These are phyloP conservation scores for Neonectria sp. DNA, from an alignment of 2,329 filamentous ascomycete genomes.

Conservation along the genomic window DNA sequence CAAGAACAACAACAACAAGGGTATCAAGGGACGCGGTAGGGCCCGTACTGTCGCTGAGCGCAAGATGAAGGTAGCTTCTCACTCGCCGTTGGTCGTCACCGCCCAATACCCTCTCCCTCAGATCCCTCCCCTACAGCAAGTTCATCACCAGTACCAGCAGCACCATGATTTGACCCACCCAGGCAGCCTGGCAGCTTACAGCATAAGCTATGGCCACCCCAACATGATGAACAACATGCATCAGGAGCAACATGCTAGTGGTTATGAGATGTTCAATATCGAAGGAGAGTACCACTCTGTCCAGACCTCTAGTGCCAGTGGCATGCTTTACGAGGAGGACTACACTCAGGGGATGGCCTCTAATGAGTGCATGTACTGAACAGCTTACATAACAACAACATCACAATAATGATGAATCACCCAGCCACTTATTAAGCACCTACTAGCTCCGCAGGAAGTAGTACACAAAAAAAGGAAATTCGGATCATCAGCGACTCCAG, in stretches of 20 bases:
- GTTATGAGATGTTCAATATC: conserved; percentile 64
- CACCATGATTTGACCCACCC: conserved; percentile 50
- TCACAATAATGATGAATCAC: conserved; percentile 22
- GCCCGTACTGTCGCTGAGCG: conserved; percentile 74
- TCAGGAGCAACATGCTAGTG: conserved; percentile 49
- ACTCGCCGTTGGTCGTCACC: conserved; percentile 42
- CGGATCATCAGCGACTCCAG: conserved; percentile 22
- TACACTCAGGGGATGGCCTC: conserved; percentile 59
- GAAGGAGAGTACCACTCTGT: conserved; percentile 54
- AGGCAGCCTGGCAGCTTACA: conserved; percentile 51
- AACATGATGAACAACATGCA: conserved; percentile 47
- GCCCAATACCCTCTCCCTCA: conserved; percentile 48
- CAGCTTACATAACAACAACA: too few species aligned
- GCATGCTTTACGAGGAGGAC: conserved; percentile 62
- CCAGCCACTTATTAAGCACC: not conserved
- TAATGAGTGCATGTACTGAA: conserved; percentile 62
- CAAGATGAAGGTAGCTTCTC: conserved; percentile 48
- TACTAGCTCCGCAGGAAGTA: conserved; percentile 14
- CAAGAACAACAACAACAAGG: conserved; percentile 98
- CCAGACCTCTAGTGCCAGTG: conserved; percentile 41
- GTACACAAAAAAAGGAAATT: conserved; percentile 17
- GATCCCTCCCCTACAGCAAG: conserved; percentile 43
- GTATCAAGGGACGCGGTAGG: conserved; percentile 95
- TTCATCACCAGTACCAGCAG: conserved; percentile 38
- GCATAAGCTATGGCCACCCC: conserved; percentile 48